Evolutionary conservation across 2,329 filamentous ascomycete genomes (phyloP).

Genomic region (Colletotrichum gloeosporioides): DNA sequence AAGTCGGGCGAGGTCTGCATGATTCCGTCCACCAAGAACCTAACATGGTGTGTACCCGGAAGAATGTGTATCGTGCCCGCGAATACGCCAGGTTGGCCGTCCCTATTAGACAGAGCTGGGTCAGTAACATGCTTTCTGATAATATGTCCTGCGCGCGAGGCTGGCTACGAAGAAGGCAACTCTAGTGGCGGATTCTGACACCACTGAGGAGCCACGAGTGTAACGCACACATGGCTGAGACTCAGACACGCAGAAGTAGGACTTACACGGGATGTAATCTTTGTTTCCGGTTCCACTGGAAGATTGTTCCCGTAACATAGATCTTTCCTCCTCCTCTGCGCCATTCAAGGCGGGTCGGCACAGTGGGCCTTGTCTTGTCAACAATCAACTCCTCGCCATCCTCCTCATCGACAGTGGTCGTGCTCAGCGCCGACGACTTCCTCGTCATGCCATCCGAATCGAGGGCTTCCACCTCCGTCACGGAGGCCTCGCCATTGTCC

Average conservation of each 20-base stretch:
- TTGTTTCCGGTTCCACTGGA: constrained; percentile 96
- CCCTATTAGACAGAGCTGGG: constrained; percentile 37
- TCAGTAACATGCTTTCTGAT: constrained; percentile 5
- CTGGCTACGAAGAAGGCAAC: neutral
- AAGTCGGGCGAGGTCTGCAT: constrained; percentile 89
- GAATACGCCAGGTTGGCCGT: constrained; percentile 67
- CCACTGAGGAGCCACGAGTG: neutral
- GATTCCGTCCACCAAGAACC: constrained; percentile 92
- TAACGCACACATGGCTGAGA: constrained; percentile 23
- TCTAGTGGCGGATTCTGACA: neutral
- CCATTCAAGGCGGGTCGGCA: constrained; percentile 90
- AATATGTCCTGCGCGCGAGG: constrained; percentile 1
- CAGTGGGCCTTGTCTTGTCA: constrained; percentile 76
- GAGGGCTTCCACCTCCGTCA: constrained; percentile 59
- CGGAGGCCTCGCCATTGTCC: constrained; percentile 62
- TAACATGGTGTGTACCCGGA: constrained; percentile 94
- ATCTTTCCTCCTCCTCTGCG: constrained; percentile 82
- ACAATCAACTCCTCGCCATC: constrained; percentile 77
- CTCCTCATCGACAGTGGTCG: constrained; percentile 76
- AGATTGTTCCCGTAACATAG: constrained; percentile 97
- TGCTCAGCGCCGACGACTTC: constrained; percentile 64
- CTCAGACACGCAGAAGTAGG: neutral
- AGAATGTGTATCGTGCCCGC: constrained; percentile 82
- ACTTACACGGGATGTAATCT: constrained; percentile 85
- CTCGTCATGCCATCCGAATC: constrained; percentile 56